Base-by-base conservation (phyloP, 2,329 filamentous ascomycete species). In the Talaromyces albobiverticillius region DNA sequence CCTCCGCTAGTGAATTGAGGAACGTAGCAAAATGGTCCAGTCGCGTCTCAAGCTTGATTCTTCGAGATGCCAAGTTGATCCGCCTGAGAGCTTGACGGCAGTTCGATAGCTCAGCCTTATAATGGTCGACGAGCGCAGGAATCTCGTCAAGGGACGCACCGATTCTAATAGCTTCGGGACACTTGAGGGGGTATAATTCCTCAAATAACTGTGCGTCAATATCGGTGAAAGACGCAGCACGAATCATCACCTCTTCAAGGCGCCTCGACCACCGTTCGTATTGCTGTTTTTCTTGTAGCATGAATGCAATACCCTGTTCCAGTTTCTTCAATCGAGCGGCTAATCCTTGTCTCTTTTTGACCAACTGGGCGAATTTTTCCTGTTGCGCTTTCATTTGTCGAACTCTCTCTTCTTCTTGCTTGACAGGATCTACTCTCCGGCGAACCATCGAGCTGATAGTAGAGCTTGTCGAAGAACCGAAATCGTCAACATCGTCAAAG, bases 381-480 rank as follows among this genome's bases (percentile, higher is more conserved):
- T 22, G 32, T 36, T 36, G 14, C 32, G 26, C 46, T 46, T 32
- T 29, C 29, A 9, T 25, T 38, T 18, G 20, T 25, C 46, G 46
- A 50, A 40, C 46, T 31, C 36, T 26, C 29, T 34, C 25, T 36
- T 46, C 40, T 20, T 50, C 20, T 16, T 34, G 4, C n/a, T 32
- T 47, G 7, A 20, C 25, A 32, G 18, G 38, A 20, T 40, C 40
- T 40, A 13, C 41, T 36, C 34, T 51, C 25, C 25, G 23, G 25
- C 53, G 53, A 40, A 55, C 41, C 53, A 55, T 29, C n/a, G 32
- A 45, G 38, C 53, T 47, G 23, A 55, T 46, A 23, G 47, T 40
- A 40, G 20, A 26, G 18, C 23, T 43, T 7, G 8, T 38, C n/a
- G 32, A 10, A 7, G 10, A 14, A 7, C 10, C 23, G 11, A 36